A percentile compares a stretch with the other conserved stretches of the same genome.
phyloP scores from a whole-genome alignment of 306 rosid species.

The Begonia masoniana region DNA sequence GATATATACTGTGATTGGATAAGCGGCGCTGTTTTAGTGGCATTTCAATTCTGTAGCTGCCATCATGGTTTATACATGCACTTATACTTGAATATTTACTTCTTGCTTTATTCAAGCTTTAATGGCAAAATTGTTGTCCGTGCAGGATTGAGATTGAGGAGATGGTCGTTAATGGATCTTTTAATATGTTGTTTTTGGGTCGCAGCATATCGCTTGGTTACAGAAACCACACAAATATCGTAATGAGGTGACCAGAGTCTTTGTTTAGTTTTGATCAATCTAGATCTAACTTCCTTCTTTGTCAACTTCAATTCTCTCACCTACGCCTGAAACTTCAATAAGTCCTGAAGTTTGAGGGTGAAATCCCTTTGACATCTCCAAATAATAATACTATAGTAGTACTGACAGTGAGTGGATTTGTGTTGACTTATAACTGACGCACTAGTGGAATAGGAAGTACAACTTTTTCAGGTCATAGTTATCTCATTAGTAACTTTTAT shows the following conservation, averaged over 20 bases:
- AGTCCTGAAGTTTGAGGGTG: too few relatives aligned
- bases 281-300: too few relatives aligned
- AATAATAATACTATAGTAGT: too few relatives aligned
- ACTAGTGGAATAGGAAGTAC: slow-evolving; percentile 1
- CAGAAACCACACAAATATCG: slow-evolving; percentile 67
- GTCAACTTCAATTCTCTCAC: too few relatives aligned
- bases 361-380: too few relatives aligned
- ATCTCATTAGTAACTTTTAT: slow-evolving; percentile 12
- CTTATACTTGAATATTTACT: not conserved
- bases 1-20: not conserved
- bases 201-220: slow-evolving; percentile 67
- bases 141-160: slow-evolving; percentile 92
- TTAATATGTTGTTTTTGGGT: slow-evolving; percentile 79
- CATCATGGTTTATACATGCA: not conserved
- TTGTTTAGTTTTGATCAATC: too few relatives aligned
- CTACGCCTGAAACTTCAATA: too few relatives aligned
- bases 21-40: not conserved
- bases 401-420: too few relatives aligned
- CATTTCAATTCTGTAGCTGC: not conserved
- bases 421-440: too few relatives aligned
- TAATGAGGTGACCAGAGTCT: slow-evolving; percentile 48
- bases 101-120: slow-evolving; percentile 3
- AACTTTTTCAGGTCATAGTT: slow-evolving; percentile 11
- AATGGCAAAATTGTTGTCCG: slow-evolving; percentile 1
- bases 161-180: slow-evolving; percentile 72